A percentile compares a stretch with the other conserved stretches of the same genome.
Evolutionary conservation across 2,329 filamentous ascomycete genomes (phyloP).

Genomic region (Nothomitra cinnamomea): DNA sequence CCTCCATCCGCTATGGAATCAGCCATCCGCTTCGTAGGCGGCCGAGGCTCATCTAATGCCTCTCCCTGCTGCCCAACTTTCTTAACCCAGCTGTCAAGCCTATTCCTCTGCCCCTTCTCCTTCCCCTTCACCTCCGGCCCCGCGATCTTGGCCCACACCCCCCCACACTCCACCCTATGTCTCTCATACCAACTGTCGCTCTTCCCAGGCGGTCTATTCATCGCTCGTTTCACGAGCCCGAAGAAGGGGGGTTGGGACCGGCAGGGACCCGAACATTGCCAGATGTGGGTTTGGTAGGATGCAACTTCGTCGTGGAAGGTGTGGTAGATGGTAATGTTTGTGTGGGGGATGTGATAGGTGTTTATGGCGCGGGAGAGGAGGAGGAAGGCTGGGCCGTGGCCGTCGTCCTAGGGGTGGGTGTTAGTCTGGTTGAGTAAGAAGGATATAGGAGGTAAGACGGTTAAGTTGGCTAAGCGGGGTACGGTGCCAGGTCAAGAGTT

Average conservation of each 20-base stretch:
- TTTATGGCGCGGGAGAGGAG: slow-evolving; percentile 27
- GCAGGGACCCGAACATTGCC: slow-evolving; percentile 26
- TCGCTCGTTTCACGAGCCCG: slow-evolving; percentile 26
- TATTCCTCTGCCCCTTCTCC: background rate
- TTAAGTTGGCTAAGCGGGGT: too few species aligned
- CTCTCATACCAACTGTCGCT: slow-evolving; percentile 24
- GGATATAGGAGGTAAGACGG: too few species aligned
- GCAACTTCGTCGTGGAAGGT: slow-evolving; percentile 29
- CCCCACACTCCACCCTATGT: slow-evolving; percentile 25
- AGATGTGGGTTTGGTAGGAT: slow-evolving; percentile 27
- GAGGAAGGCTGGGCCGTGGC: slow-evolving; percentile 26
- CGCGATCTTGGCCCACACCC: slow-evolving; percentile 23
- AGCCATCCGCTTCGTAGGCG: background rate
- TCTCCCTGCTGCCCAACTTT: background rate
- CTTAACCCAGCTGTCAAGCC: background rate
- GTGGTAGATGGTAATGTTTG: slow-evolving; percentile 25
- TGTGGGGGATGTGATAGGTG: slow-evolving; percentile 23
- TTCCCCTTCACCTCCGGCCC: slow-evolving; percentile 16
- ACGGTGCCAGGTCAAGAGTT: too few species aligned
- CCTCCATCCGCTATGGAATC: background rate
- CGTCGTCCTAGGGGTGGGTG: slow-evolving; percentile 18
- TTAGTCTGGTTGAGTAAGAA: too few species aligned
- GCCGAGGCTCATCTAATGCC: background rate
- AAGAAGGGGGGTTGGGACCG: slow-evolving; percentile 23
- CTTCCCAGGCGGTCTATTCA: slow-evolving; percentile 26